Base-by-base conservation (phyloP, 768 basidiomycete species). In the Lactarius evosmus region DNA sequence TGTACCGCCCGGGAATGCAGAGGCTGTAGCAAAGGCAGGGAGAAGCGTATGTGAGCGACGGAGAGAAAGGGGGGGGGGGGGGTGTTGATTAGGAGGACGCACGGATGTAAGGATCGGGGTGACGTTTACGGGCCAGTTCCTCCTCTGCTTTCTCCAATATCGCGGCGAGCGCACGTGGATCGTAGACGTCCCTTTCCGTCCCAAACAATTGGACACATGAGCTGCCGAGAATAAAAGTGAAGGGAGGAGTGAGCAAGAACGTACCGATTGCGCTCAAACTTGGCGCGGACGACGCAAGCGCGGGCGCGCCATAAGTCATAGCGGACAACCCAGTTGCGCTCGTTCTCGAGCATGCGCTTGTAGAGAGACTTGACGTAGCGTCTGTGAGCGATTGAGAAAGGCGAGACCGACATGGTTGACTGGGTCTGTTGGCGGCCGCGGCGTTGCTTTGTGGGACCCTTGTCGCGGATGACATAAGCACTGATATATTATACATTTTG, bases 61-160 rank as follows among this genome's bases (percentile, higher is more conserved):
- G 60, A 57, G 46, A 29, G 51, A 34, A 32, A 57, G 11, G 16
- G 34, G 53, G 30, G n/a, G n/a, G n/a, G n/a, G n/a, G n/a, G n/a
- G n/a, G n/a, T n/a, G 33, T 16, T 44, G 54, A 27, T 44, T 34
- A 34, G 57, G 30, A 56, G 53, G 12, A 61, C 41, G 44, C 27
- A 98, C 95, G 76, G 73, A 91, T 88, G 75, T 94, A 95, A 44
- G 96, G 95, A 75, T 98, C 96, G 27, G 95, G 95, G 73, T 98
- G 96, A 60, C 78, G 78, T 71, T 75, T 82, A 33, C 74, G 75
- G 2, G 85, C 88, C 22, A 95, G 78, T 9, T 83, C 75, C 3
- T 84, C 88, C 76, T 96, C 95, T 3, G 92, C 92, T 70, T 86
- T 83, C 71, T 87, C 84, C 25, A 97, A 75, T 59, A 96, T 83